Percentiles rank a stretch among this genome's conserved stretches.
Conservation (phyloP, 1,139 yeast species). For the Hyphopichia wangnamkhiaoensis region DNA sequence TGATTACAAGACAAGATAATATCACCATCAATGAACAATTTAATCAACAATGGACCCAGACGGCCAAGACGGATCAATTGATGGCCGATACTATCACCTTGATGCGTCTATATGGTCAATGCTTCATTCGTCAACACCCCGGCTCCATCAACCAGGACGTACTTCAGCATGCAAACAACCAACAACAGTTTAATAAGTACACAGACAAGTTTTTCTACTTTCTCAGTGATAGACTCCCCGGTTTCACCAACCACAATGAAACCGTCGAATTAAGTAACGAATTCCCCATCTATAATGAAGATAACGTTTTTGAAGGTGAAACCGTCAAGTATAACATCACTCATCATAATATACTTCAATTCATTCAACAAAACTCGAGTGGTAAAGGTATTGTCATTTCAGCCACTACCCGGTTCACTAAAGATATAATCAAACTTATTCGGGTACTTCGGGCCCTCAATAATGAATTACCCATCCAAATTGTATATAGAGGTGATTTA, state of each 20-base stretch:
- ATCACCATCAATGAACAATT: constrained; percentile 19
- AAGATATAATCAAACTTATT: constrained; percentile 37
- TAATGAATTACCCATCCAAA: constrained; percentile 42
- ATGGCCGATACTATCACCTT: constrained; percentile 42
- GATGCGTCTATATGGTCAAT: constrained; percentile 37
- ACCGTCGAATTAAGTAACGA: constrained; percentile 10
- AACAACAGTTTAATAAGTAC: constrained; percentile 16
- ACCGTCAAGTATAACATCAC: constrained; percentile 9
- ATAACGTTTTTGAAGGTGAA: constrained; percentile 10
- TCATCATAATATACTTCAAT: constrained; percentile 21
- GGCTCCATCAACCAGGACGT: constrained; percentile 6
- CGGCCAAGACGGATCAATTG: constrained; percentile 21
- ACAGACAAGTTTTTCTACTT: constrained; percentile 33
- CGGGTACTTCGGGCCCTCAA: constrained; percentile 41
- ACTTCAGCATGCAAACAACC: constrained; percentile 7
- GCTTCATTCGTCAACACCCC: constrained; percentile 24
- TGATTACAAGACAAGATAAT: constrained; percentile 19
- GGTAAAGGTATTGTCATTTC: constrained; percentile 47
- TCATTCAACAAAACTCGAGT: constrained; percentile 19
- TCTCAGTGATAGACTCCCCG: constrained; percentile 25
- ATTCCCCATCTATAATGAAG: constrained; percentile 9
- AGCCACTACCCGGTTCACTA: constrained; percentile 31
- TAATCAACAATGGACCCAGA: constrained; percentile 15
- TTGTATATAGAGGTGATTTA: constrained; percentile 36
- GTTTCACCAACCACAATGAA: constrained; percentile 15